Conservation (phyloP, 441 rosid genomes). For the Bocquillonia castaneifolia region DNA sequence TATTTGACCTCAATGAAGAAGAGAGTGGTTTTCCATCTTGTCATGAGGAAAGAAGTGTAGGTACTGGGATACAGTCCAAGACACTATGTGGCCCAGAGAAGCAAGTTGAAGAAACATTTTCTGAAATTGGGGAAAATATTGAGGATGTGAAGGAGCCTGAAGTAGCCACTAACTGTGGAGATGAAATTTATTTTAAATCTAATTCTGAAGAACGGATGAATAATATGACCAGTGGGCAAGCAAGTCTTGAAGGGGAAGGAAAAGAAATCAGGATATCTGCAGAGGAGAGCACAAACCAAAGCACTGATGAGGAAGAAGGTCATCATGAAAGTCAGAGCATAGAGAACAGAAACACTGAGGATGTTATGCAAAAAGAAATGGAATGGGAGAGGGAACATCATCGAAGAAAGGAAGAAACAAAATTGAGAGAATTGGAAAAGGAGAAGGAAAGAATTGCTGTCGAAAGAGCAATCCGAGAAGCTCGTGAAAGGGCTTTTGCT, state of each 20-base stretch:
- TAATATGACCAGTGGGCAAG: conserved; percentile 9
- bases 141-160: conserved; percentile 28
- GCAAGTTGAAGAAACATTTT: conserved; percentile 12
- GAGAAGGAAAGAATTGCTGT: conserved; percentile 65
- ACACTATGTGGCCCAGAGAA: conserved; percentile 5
- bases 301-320: conserved; percentile 33
- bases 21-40: conserved; percentile 16
- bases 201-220: conserved; percentile 24
- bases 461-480: conserved; percentile 92
- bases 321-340: conserved; percentile 32
- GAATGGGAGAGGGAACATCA: conserved; percentile 33
- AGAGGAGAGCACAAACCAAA: conserved; percentile 35
- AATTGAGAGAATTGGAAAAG: conserved; percentile 47
- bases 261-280: conserved; percentile 20
- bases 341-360: conserved; percentile 42
- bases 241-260: conserved; percentile 25
- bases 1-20: conserved; percentile 12
- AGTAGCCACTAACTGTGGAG: conserved; percentile 22
- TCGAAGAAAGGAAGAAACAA: conserved; percentile 46
- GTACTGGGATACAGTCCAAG: conserved; percentile 21
- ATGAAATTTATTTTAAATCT: conserved; percentile 30
- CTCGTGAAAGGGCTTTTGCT: conserved; percentile 89
- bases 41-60: conserved; percentile 29
- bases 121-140: conserved; percentile 11
- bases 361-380: conserved; percentile 38